Evolutionary conservation across 2,329 filamentous ascomycete species (phyloP).

Genomic region (Trichoderma sp.): DNA sequence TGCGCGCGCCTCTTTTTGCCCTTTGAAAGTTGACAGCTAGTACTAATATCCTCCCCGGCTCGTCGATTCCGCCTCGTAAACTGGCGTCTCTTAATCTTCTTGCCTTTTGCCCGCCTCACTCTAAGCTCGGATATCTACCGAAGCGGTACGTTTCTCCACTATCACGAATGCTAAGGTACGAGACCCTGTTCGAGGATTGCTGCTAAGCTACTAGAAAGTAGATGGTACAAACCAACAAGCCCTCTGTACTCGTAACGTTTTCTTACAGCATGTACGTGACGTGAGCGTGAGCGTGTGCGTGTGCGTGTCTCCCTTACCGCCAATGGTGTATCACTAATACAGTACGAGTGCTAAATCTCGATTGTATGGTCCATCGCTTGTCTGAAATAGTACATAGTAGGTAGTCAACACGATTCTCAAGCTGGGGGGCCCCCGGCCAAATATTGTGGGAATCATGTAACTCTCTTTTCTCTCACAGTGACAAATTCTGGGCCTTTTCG

Average conservation of each 20-base stretch:
- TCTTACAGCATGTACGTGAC: background rate
- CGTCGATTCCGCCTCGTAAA: conserved; percentile 3
- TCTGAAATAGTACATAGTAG: too few species aligned
- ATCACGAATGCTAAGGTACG: conserved; percentile 21
- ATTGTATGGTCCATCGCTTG: background rate
- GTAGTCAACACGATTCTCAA: background rate
- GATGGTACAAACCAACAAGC: background rate
- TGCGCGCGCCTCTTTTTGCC: background rate
- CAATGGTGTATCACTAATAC: background rate
- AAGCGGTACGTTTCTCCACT: conserved; percentile 18
- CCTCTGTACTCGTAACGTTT: background rate
- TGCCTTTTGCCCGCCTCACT: background rate
- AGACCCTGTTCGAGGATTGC: background rate
- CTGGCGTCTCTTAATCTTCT: background rate
- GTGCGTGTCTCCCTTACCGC: background rate
- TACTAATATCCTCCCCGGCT: background rate
- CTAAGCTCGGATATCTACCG: conserved; percentile 25
- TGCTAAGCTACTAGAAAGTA: background rate
- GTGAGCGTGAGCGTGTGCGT: background rate
- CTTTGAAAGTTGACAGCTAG: background rate
- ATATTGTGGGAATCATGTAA: background rate
- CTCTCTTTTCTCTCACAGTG: background rate
- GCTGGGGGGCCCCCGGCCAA: background rate
- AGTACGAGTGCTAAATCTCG: too few species aligned
- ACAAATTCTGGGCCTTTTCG: background rate